Evolutionary conservation across 148 eudicot species (phyloP).

Genomic region (Suaeda aralocaspica): DNA sequence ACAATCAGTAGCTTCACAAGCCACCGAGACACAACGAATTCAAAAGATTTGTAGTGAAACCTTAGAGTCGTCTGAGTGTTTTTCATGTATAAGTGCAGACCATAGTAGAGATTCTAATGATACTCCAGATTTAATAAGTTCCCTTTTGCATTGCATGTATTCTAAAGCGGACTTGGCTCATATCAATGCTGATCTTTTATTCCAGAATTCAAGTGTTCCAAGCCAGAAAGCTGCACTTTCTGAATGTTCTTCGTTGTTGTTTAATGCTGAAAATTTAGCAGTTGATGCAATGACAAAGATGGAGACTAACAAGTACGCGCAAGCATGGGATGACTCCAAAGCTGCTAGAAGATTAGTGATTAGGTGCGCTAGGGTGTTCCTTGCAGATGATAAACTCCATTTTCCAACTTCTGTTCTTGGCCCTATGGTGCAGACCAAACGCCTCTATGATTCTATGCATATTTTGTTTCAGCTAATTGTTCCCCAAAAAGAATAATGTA

Average conservation of each 20-base stretch:
- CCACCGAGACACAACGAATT: not conserved
- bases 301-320: not conserved
- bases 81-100: not conserved
- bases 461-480: conserved; percentile 2
- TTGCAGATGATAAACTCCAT: not conserved
- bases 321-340: conserved; percentile 12
- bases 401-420: not conserved
- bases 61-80: conserved; percentile 10
- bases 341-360: not conserved
- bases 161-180: conserved; percentile 11
- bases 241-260: not conserved
- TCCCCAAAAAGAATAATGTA: not conserved
- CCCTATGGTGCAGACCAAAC: conserved; percentile 11
- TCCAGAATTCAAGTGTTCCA: conserved; percentile 1
- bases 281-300: conserved; percentile 5
- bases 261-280: conserved; percentile 3
- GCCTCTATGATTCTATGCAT: conserved; percentile 6
- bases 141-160: conserved; percentile 15
- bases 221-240: not conserved
- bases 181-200: conserved; percentile 12
- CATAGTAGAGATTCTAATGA: not conserved
- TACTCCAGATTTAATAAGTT: not conserved
- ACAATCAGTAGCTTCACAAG: not conserved
- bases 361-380: not conserved
- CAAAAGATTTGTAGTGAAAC: conserved; percentile 3